Evolutionary conservation across 495 filamentous ascomycete genomes (phyloP).

Genomic region (Rhizodiscina lignyota): DNA sequence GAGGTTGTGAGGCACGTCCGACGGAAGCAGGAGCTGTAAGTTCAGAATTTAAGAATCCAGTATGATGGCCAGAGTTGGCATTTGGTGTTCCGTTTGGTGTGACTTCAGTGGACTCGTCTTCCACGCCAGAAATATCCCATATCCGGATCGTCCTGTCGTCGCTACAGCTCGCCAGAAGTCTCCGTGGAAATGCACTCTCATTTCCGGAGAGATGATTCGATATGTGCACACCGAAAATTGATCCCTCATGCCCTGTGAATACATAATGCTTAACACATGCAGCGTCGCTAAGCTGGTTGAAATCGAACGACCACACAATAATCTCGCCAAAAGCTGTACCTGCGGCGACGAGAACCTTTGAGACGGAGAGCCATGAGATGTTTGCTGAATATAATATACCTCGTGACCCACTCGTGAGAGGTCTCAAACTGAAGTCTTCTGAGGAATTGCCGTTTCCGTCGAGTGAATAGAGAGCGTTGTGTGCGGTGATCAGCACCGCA

Average conservation of each 20-base stretch:
- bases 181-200: constrained; percentile 20
- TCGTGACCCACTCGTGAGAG: constrained; percentile 27
- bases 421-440: neutral
- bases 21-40: neutral
- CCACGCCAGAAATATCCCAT: constrained; percentile 53
- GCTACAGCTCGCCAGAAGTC: constrained; percentile 77
- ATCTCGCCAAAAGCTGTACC: constrained; percentile 93
- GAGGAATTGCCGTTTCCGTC: neutral
- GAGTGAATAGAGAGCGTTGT: constrained; percentile 49
- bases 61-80: neutral
- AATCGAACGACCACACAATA: constrained; percentile 61
- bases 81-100: neutral
- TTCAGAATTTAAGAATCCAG: neutral
- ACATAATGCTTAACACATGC: constrained; percentile 36
- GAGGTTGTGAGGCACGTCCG: constrained; percentile 10
- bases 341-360: constrained; percentile 55
- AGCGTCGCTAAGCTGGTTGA: neutral
- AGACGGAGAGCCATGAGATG: constrained; percentile 37
- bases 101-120: neutral
- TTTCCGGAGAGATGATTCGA: constrained; percentile 37
- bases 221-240: constrained; percentile 74
- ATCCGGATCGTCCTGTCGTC: constrained; percentile 84
- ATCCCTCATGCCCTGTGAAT: constrained; percentile 83
- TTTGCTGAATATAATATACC: constrained; percentile 83
- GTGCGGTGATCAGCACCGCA: constrained; percentile 54